These are phyloP conservation scores for Calocybe gangraenosa DNA, from an alignment of 768 basidiomycete genomes.

Conservation along the genomic window DNA sequence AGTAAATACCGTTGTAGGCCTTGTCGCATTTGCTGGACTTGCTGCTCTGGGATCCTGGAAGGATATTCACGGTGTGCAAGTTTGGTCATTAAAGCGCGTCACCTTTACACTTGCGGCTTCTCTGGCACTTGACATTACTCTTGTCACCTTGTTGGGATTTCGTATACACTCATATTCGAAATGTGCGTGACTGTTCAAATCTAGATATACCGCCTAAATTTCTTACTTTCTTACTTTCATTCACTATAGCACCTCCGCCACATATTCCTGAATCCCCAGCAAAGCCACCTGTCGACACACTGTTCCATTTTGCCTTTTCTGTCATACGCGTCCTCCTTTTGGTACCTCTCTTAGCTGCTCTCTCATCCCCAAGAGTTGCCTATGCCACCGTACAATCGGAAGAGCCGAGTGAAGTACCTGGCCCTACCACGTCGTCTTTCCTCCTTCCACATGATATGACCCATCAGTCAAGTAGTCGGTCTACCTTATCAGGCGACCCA, in stretches of 20 bases:
- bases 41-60: slow-evolving; percentile 79
- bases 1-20: slow-evolving; percentile 61
- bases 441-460: slow-evolving; percentile 48
- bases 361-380: slow-evolving; percentile 60
- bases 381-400: slow-evolving; percentile 51
- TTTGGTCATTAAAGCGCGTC: slow-evolving; percentile 61
- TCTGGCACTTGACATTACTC: slow-evolving; percentile 54
- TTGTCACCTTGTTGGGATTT: slow-evolving; percentile 51
- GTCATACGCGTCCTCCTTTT: slow-evolving; percentile 64
- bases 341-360: slow-evolving; percentile 51
- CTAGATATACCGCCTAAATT: slow-evolving; percentile 5
- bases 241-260: slow-evolving; percentile 14
- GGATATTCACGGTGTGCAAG: slow-evolving; percentile 63
- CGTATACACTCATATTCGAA: slow-evolving; percentile 29
- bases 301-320: slow-evolving; percentile 47
- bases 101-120: slow-evolving; percentile 51
- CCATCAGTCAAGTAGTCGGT: slow-evolving; percentile 40
- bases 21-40: slow-evolving; percentile 66
- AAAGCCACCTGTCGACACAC: slow-evolving; percentile 22
- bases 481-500: slow-evolving; percentile 33
- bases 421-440: slow-evolving; percentile 46
- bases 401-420: slow-evolving; percentile 34
- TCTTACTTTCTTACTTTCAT: slow-evolving; percentile 11
- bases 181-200: slow-evolving; percentile 21
- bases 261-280: slow-evolving; percentile 29